Evolutionary conservation across 371 early-diverging fungal genomes (phyloP), one percentile per base, ranked within the genome.

Genomic region (Actinomucor elegans): DNA sequence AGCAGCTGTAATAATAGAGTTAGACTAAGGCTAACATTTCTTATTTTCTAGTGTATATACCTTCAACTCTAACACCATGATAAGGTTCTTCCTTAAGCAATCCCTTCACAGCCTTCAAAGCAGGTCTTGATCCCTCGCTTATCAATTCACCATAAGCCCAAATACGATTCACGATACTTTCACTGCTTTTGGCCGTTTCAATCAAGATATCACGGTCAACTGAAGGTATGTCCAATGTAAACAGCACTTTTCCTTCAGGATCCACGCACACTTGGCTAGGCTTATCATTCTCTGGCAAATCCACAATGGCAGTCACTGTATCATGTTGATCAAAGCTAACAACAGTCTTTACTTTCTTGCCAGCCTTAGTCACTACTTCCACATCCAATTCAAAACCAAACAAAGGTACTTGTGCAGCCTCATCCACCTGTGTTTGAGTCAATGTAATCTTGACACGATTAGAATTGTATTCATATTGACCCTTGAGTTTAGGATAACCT

Each of bases 401-500:
- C 14, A 81, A 50, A 11, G 78, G 78, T 27, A 83, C 61, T n/a
- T 52, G 57, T 9, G 62, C 40, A 9, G 55, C 49, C 17, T 52
- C 64, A 56, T 68, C 52, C 2, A 58, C 68, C 47, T 82, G 83
- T 0, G 83, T 83, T 53, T 85, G 84, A 40, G 73, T 69, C 21
- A 85, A 41, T 0, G 67, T 46, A 28, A 85, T 46, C 12, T 57
- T 55, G 28, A 71, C 71, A 9, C 52, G 27, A 28, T 52, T 27
- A 5, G 28, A n/a, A 17, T 66, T 57, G 50, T 71, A 78, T 11
- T 52, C 52, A 52, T 62, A 75, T 4, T 60, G 17, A 14, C 69
- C 81, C 48, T 73, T 82, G 8, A 85, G 35, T 32, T 62, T 66
- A 17, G 83, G 83, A 57, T 67, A 81, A 14, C 85, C 85, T 42